Conservation (phyloP, 768 basidiomycete species). For the Pulveroboletus sp. region DNA sequence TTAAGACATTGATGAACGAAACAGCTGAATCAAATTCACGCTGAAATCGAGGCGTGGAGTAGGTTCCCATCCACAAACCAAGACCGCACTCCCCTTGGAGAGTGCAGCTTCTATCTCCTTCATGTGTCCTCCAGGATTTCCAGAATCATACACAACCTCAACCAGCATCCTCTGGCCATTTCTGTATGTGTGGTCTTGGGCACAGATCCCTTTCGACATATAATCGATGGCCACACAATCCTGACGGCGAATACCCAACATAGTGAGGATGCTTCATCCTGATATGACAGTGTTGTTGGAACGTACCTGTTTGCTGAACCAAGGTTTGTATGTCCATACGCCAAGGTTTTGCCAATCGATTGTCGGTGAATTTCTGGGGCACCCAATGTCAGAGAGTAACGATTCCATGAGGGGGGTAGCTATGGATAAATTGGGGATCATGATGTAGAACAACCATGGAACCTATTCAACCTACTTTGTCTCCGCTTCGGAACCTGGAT, state of each 20-base stretch:
- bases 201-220: neutral
- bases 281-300: no score
- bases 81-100: neutral
- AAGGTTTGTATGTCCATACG: neutral
- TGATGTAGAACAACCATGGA: neutral
- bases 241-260: no score
- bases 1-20: neutral
- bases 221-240: neutral
- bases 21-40: neutral
- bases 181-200: neutral
- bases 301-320: neutral
- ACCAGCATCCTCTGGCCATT: neutral
- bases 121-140: no score
- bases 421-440: neutral
- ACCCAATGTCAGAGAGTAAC: neutral
- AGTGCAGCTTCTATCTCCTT: no score
- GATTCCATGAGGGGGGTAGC: neutral
- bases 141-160: neutral
- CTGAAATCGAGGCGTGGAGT: neutral
- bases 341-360: neutral
- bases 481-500: neutral
- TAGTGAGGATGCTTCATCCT: no score
- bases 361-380: neutral
- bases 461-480: neutral
- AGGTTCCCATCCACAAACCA: neutral